phyloP scores from a whole-genome alignment of 495 filamentous ascomycete species.

The Mytilinidion resinicola region DNA sequence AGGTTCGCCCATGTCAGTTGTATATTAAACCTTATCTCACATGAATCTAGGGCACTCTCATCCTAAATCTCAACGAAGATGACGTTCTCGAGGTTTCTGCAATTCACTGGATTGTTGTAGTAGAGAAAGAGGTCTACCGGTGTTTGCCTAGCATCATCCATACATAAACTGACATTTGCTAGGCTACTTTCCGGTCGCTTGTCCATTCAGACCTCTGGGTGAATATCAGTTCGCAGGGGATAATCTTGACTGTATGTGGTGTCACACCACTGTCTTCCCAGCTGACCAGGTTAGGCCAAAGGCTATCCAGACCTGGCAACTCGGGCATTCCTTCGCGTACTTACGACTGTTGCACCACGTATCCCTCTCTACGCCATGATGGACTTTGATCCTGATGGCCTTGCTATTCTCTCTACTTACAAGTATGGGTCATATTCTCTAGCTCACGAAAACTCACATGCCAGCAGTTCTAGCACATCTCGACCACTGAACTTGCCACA shows the following conservation, averaged over 20 bases:
- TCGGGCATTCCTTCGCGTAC: conserved; percentile 56
- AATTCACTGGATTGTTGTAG: conserved; percentile 67
- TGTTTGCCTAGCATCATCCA: neutral
- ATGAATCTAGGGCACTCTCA: conserved; percentile 52
- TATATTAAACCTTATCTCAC: neutral
- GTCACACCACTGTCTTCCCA: neutral
- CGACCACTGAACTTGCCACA: conserved; percentile 47
- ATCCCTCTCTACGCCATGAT: conserved; percentile 61
- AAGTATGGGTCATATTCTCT: conserved; percentile 72
- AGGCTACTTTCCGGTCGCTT: conserved; percentile 78
- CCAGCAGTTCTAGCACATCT: neutral
- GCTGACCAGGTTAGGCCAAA: conserved; percentile 56
- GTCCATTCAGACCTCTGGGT: conserved; percentile 49
- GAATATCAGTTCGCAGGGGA: conserved; percentile 44
- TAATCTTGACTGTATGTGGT: conserved; percentile 60
- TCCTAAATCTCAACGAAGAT: conserved; percentile 55
- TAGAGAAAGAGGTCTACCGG: conserved; percentile 81
- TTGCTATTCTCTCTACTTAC: conserved; percentile 82
- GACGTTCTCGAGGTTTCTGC: conserved; percentile 47
- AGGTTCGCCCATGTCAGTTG: conserved; percentile 5
- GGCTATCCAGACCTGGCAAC: conserved; percentile 88
- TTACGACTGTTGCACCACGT: conserved; percentile 31
- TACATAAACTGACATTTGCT: conserved; percentile 5
- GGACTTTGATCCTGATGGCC: conserved; percentile 82
- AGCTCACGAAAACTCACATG: conserved; percentile 56